Evolutionary conservation across 148 eudicot species (phyloP), one percentile per base, ranked within the genome.

Genomic region (Rhododendron kiyosumense): DNA sequence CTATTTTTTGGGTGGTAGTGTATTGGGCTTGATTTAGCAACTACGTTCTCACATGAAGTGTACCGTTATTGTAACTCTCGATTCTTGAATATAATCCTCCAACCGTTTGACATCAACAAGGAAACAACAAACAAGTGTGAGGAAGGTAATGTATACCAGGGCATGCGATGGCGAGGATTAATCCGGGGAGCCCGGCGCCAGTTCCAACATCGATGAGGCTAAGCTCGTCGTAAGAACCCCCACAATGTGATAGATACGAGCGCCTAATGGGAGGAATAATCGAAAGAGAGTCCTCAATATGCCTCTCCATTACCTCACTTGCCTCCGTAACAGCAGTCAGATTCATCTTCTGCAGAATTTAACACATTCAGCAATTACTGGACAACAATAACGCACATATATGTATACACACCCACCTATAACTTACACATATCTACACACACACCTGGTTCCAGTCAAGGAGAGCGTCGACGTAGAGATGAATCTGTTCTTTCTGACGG

Each of bases 171-270:
- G 99, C 99, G 49, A 97, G 86, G 86, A 97, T 86, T 73, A 97
- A 85, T 28, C 99, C 99, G 15, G 98, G 99, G 69, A 97, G 96
- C 36, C 98, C 98, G 1, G 96, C 96, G 32, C 98, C 99, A 81
- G 91, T 92, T 28, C 99, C 99, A 0, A 97, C 99, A 88, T 95
- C 99, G 34, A 97, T 92, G 49, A 97, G 84, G 75, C 84, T 92
- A n/a, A 96, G 82, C 30, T 80, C 86, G 10, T 93, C 93, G 57
- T 78, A 80, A 3, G 93, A 92, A 85, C 81, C 77, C 52, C 89
- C 94, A 79, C 98, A 94, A 89, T 90, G 91, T 2, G 86, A 85
- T 30, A 84, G 38, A 82, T 94, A 96, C 17, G 86, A 87, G 74
- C 88, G 90, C 43, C 81, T 88, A 26, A 96, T 91, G 0, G 96